Base-by-base conservation (phyloP, 2,329 filamentous ascomycete genomes). In the Blumeria hordei region DNA sequence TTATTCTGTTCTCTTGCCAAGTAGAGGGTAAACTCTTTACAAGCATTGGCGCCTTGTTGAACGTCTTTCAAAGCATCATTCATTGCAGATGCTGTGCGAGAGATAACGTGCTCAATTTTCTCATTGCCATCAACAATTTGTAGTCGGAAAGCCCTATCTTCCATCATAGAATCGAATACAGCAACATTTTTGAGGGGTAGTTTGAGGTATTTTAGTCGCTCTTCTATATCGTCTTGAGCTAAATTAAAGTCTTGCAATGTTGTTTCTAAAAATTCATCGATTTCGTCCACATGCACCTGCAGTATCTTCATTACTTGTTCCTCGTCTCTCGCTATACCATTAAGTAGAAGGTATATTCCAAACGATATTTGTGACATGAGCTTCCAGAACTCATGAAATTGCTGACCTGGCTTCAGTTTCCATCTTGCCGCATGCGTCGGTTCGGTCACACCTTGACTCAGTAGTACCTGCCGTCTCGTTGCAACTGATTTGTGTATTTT, bases 331-430 rank as follows among this genome's bases (percentile, higher is more conserved):
- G 92, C 88, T 66, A 93, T 78, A 58, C 81, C 80, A 63, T 88
- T 81, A 55, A 93, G 78, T 56, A 96, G 70, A 47, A 96, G 72
- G 66, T 95, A 88, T 39, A 96, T 81, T 18, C 92, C 90, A 67
- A 96, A 96, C 1, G 87, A 83, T 61, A 96, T 88, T 68, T 96
- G 90, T 14, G 90, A 81, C 64, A 93, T 77, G 52, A 95, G 77
- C 69, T 95, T 95, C 72, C 83, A 82, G 57, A 96, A 71, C 59
- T 93, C 87, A 65, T 96, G 92, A 64, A 87, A 83, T 63, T 78
- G 77, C 65, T 92, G 85, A 45, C 79, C 80, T 0, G 80, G 75
- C 54, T 81, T 78, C 65, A 84, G 81, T 56, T 82, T 79, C 87
- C 88, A 94, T 64, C 77, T 69, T 52, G 80, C 76, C 54, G 79